Evolutionary conservation across 2,329 filamentous ascomycete species (phyloP), one percentile per base, ranked within the genome.

Genomic region (Cercospora janseana): DNA sequence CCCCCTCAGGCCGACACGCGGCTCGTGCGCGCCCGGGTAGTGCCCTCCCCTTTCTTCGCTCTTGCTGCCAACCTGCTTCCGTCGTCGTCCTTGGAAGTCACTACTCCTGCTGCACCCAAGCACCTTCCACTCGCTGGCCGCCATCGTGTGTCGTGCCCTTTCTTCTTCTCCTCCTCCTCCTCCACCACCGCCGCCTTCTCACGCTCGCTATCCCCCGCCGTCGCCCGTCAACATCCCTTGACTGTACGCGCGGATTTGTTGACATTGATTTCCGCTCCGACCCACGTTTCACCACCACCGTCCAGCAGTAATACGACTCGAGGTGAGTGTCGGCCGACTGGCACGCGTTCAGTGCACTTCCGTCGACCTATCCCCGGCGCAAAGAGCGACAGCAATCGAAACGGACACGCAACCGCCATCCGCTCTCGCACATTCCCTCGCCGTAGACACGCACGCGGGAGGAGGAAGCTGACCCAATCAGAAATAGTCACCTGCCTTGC

Each of bases 401-500:
- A 16, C 41, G 8, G 10, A 4, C 8, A 16, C 45, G 26, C 20
- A 32, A 16, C 20, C 46, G 21, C 37, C 37, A n/a, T 10, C 31
- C 20, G 7, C 31, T 6, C 31, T 18, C 31, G 31, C 20, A 8
- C 31, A 18, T 18, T 34, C 31, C 34, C 47, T 42, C 55, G 43
- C 43, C 49, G 32, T 8, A 8, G 34, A 26, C 32, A 34, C 26
- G 28, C 42, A 15, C 2, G 26, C 40, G 40, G 12, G 46, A 35
- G 24, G 47, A 34, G 54, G 29, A n/a, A 46, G 54, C 56, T 59
- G 52, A 59, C 51, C 43, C 45, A 16, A 27, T 42, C 26, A 20
- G 20, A 23, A 20, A 49, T 51, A 59, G 56, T 57, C 52, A 55
- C 49, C 55, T 48, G 51, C 47, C 37, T 49, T 41, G 52, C 51